Conservation (phyloP, 2,329 filamentous ascomycete species). For the Colletotrichum echinochloae region DNA sequence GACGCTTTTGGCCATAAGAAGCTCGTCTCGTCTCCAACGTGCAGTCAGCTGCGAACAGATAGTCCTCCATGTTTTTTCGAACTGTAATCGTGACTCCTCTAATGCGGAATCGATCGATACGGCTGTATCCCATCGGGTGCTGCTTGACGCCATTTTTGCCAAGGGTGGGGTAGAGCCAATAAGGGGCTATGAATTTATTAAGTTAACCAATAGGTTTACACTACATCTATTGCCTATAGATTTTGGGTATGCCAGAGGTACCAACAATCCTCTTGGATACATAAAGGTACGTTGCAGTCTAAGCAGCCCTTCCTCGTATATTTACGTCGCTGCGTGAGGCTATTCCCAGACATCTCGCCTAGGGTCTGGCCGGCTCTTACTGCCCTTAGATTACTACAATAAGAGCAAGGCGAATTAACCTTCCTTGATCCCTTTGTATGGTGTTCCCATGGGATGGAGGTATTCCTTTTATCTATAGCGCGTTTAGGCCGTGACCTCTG, state of each 20-base stretch:
- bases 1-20: background rate
- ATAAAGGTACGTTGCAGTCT: background rate
- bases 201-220: no score
- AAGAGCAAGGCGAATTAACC: background rate
- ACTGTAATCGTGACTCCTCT: background rate
- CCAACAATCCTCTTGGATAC: no score
- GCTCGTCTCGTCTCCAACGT: background rate
- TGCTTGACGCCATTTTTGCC: no score
- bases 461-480: no score
- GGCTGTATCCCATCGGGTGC: background rate
- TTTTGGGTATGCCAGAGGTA: no score
- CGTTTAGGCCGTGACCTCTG: no score
- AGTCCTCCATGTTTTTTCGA: background rate
- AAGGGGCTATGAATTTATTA: no score
- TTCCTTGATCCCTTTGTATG: slow-evolving; percentile 1
- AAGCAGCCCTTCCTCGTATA: background rate
- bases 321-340: background rate
- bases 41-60: background rate
- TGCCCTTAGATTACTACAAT: background rate
- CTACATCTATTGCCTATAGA: no score
- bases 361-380: background rate
- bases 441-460: no score
- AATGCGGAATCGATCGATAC: background rate
- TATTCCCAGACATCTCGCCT: background rate
- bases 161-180: no score